Evolutionary conservation across 2,329 filamentous ascomycete species (phyloP), one percentile per base, ranked within the genome.

Genomic region (Pseudocercospora fuligena): DNA sequence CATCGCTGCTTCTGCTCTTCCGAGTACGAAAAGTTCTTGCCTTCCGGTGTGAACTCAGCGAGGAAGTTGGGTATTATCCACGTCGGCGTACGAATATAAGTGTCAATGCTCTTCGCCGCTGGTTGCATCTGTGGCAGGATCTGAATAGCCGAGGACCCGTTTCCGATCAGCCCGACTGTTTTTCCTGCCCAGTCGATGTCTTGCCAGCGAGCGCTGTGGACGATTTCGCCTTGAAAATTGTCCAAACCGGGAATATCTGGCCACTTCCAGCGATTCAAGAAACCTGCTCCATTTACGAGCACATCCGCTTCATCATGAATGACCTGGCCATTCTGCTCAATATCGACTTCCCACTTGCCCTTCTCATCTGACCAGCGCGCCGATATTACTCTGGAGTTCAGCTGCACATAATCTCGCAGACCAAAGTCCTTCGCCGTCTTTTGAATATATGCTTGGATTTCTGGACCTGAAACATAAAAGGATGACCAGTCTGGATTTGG

Each of bases 311-410:
- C 8, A 70, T 80, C 66, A 84, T 77, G 7, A 75, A 68, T 8
- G 68, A 72, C 21, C 73, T 75, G 74, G 68, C 67, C 76, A 21
- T 47, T 19, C 12, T 71, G 72, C 63, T 49, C 67, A 29, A 85
- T 73, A 25, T 80, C 82, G n/a, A 86, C 80, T 6, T 77, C 79
- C 84, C 84, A 86, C 66, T 83, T 77, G 2, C 83, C 83, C 2
- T 70, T 74, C 0, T 81, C 77, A 21, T 85, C 82, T 53, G 83
- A 76, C 84, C 84, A 86, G 47, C 81, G 80, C 19, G 81, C 81
- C 4, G 80, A 80, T 0, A 80, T 72, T 5, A 85, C 80, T 66
- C 83, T 78, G 6, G 80, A 82, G 64, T 82, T 81, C 75, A 86
- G 84, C 2, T 75, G 82, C 80, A 86, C 85, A 70, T 84, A 84